Evolutionary conservation across 2,329 filamentous ascomycete genomes (phyloP).

Genomic region (Xylariales sp.): DNA sequence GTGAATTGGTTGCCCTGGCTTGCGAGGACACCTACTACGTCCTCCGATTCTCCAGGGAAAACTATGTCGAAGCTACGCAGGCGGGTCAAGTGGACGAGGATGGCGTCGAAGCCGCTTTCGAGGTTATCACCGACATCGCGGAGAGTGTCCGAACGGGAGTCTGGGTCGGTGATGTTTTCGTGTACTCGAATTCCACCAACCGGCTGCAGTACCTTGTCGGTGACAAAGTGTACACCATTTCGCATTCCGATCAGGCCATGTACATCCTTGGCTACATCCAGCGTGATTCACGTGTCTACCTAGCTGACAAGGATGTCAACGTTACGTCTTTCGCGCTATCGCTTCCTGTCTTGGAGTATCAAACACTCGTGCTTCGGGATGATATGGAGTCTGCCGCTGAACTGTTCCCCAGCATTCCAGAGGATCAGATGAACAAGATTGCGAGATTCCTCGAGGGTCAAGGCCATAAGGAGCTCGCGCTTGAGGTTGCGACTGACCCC

Average conservation of each 20-base stretch:
- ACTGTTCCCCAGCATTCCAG: conserved; percentile 75
- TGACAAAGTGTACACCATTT: conserved; percentile 95
- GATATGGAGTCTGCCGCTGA: conserved; percentile 90
- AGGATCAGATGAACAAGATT: conserved; percentile 97
- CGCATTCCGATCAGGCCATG: conserved; percentile 92
- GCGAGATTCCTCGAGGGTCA: conserved; percentile 96
- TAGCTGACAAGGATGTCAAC: conserved; percentile 91
- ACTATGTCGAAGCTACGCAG: conserved; percentile 79
- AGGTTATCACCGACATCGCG: conserved; percentile 92
- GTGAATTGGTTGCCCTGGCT: conserved; percentile 85
- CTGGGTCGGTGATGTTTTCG: conserved; percentile 98
- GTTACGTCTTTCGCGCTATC: conserved; percentile 89
- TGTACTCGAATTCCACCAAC: conserved; percentile 97
- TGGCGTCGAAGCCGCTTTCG: conserved; percentile 92
- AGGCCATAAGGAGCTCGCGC: conserved; percentile 90
- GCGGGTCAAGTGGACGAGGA: conserved; percentile 79
- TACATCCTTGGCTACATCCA: conserved; percentile 95
- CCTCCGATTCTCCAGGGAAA: conserved; percentile 83
- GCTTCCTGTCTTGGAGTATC: conserved; percentile 90
- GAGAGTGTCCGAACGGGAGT: conserved; percentile 91
- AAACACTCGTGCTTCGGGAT: conserved; percentile 88
- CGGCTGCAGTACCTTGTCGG: conserved; percentile 96
- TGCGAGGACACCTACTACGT: conserved; percentile 97
- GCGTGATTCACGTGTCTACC: conserved; percentile 89
- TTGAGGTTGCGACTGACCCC: conserved; percentile 88